Percentiles rank a stretch among this genome's conserved stretches.
phyloP scores from a whole-genome alignment of 441 rosid species.

The Corymbia citriodora region DNA sequence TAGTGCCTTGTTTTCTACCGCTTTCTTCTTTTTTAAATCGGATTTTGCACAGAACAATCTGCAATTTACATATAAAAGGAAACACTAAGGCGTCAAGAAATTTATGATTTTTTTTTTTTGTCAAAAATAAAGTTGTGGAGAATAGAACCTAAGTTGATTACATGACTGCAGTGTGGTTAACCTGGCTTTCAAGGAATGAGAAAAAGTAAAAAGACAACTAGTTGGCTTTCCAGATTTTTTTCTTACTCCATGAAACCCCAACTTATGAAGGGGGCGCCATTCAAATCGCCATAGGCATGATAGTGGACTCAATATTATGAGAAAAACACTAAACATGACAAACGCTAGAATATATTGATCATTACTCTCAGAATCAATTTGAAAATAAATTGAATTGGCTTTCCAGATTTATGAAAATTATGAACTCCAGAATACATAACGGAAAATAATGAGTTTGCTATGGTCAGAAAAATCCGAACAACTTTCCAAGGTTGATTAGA shows the following conservation, averaged over 20 bases:
- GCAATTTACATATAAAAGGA: not conserved
- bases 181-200: not conserved
- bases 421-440: not conserved
- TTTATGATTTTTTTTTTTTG: not conserved
- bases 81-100: not conserved
- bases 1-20: not conserved
- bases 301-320: not conserved
- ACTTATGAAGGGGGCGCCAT: not conserved
- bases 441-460: not conserved
- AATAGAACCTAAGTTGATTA: not conserved
- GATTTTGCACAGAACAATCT: not conserved
- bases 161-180: not conserved
- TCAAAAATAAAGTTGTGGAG: not conserved
- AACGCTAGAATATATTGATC: not conserved
- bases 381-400: not conserved
- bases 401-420: not conserved
- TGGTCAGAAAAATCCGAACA: not conserved
- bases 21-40: not conserved
- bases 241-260: not conserved
- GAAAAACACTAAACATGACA: not conserved
- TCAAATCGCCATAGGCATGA: not conserved
- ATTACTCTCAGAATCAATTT: not conserved
- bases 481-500: not conserved
- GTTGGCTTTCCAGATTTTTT: not conserved
- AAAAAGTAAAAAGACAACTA: not conserved